Conservation (phyloP, 768 basidiomycete species). For the Clavulina sp. region DNA sequence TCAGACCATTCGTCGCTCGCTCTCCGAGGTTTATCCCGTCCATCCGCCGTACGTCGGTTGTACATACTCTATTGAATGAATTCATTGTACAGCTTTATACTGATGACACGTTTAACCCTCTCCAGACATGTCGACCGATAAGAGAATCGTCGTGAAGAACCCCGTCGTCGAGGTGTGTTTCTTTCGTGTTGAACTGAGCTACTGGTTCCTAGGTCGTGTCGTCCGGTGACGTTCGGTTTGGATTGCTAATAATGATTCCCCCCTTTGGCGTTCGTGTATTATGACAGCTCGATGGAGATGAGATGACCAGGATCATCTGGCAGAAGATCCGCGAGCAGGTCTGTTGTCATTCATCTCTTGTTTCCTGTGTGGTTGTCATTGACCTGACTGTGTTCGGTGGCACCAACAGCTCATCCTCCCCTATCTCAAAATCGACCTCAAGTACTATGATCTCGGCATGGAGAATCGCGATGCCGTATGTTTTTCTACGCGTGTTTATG, state of each 20-base stretch:
- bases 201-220: not conserved
- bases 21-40: too few species aligned
- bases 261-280: too few species aligned
- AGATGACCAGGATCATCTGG: constrained; percentile 99
- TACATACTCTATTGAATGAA: too few species aligned
- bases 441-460: constrained; percentile 94
- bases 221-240: too few species aligned
- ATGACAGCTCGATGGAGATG: constrained; percentile 54
- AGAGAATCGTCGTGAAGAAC: constrained; percentile 54
- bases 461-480: constrained; percentile 76
- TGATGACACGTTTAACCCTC: too few species aligned
- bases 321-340: constrained; percentile 95
- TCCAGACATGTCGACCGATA: not conserved
- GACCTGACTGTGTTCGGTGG: not conserved
- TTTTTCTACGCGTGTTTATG: constrained; percentile 3
- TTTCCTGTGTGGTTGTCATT: not conserved
- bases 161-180: constrained; percentile 67
- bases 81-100: too few species aligned
- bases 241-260: too few species aligned
- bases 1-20: too few species aligned
- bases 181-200: not conserved
- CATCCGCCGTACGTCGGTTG: too few species aligned
- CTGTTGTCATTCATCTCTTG: constrained; percentile 13
- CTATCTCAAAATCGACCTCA: constrained; percentile 88
- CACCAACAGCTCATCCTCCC: constrained; percentile 70